Evolutionary conservation across 345 rosid genomes (phyloP).

Genomic region (Eutrema heterophyllum): DNA sequence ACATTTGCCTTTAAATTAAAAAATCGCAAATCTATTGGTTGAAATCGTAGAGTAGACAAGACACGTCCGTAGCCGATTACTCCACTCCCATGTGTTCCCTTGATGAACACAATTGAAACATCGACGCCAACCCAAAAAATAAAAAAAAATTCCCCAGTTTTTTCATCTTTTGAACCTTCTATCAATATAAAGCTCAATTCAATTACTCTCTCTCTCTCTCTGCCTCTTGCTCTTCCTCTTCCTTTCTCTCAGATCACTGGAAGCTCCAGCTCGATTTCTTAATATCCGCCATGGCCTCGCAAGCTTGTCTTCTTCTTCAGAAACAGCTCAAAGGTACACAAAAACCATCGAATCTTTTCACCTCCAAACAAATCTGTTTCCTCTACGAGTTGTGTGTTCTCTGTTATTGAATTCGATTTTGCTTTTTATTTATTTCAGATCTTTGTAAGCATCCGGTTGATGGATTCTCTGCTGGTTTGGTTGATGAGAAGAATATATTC

Average conservation of each 20-base stretch:
- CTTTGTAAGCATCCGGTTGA: constrained; percentile 95
- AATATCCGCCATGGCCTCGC: constrained; percentile 42
- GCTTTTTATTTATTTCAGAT: constrained; percentile 44
- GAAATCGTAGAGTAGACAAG: background rate
- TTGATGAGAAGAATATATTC: constrained; percentile 84
- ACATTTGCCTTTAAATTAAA: background rate
- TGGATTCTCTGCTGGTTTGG: constrained; percentile 96
- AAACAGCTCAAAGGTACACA: constrained; percentile 80
- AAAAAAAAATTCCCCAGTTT: background rate
- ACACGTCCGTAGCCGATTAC: constrained; percentile 12
- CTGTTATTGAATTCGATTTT: background rate
- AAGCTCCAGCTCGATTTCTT: constrained; percentile 7
- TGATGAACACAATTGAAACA: constrained; percentile 23
- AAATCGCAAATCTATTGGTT: constrained; percentile 4
- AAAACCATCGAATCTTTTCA: background rate
- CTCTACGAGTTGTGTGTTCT: background rate
- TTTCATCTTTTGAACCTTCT: constrained; percentile 15
- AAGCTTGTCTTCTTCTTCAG: constrained; percentile 90
- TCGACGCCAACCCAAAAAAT: background rate
- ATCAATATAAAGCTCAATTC: constrained; percentile 22
- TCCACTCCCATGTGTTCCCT: constrained; percentile 14
- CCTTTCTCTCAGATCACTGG: background rate
- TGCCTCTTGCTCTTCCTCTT: background rate
- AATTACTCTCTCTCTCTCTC: constrained; percentile 5
- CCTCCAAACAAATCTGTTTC: background rate